phyloP scores from a whole-genome alignment of 2,329 filamentous ascomycete species.

The Penicillium italicum region DNA sequence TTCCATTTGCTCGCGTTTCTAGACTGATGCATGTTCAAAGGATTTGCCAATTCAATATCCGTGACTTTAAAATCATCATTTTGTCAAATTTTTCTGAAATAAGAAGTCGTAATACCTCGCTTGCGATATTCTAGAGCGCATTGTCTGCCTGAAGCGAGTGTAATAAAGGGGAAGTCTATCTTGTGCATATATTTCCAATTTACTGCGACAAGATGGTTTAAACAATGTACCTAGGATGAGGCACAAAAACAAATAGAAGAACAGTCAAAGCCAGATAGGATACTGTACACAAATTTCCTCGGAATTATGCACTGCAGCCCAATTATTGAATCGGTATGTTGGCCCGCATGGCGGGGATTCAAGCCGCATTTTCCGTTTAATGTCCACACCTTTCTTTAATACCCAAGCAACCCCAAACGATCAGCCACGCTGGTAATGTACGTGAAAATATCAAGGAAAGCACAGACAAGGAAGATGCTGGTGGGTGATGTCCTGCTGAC shows the following conservation, averaged over 20 bases:
- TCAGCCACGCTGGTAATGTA: background rate
- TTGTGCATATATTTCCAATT: too few species aligned
- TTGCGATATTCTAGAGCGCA: background rate
- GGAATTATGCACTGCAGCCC: background rate
- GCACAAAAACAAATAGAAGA: background rate
- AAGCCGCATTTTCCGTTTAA: too few species aligned
- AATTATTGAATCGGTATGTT: background rate
- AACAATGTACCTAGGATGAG: background rate
- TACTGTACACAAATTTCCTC: background rate
- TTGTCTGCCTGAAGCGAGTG: background rate
- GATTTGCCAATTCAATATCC: background rate
- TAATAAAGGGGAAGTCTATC: too few species aligned
- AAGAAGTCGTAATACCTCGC: too few species aligned
- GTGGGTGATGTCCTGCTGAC: background rate
- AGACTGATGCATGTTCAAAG: background rate
- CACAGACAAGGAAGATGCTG: background rate
- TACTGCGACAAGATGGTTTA: background rate
- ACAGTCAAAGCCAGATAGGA: background rate
- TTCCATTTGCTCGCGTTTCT: too few species aligned
- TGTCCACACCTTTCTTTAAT: background rate
- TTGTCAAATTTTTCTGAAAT: background rate
- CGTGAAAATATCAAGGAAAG: background rate
- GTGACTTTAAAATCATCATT: background rate
- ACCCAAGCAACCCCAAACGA: too few species aligned
- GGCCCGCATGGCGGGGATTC: background rate